Evolutionary conservation across 257 asterid species (phyloP).

Genomic region (Nicotiana tabacum): DNA sequence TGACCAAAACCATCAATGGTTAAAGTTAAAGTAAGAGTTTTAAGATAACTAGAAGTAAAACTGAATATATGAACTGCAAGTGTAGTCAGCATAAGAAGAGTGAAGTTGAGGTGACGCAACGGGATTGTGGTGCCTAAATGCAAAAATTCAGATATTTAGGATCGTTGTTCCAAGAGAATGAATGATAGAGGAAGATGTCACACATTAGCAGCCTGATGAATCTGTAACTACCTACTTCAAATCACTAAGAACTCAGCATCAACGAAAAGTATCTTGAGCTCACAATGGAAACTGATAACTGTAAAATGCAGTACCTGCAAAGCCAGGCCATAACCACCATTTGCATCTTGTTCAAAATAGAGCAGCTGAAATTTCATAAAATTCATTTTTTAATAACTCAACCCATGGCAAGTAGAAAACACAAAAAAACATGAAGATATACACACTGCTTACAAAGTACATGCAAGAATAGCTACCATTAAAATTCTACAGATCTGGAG

Average conservation of each 20-base stretch:
- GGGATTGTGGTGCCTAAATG: not conserved
- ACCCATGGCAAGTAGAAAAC: not conserved
- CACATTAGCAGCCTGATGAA: not conserved
- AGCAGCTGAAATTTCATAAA: conserved; percentile 45
- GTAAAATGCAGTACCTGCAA: conserved; percentile 64
- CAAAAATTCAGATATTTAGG: not conserved
- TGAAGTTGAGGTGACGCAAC: not conserved
- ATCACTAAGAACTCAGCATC: not conserved
- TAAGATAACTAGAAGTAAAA: not conserved
- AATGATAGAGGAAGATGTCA: not conserved
- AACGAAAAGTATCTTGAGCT: not conserved
- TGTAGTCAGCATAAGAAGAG: not conserved
- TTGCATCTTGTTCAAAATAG: conserved; percentile 87
- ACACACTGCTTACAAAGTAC: not conserved
- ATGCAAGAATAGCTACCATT: not conserved
- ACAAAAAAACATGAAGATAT: not conserved
- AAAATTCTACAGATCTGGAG: not conserved
- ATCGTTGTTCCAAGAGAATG: not conserved
- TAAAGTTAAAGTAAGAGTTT: not conserved
- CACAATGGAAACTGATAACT: not conserved
- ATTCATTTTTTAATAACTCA: conserved; percentile 16
- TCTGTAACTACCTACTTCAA: not conserved
- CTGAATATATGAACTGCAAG: not conserved
- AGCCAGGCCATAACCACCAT: conserved; percentile 95
- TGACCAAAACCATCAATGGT: not conserved